These are phyloP conservation scores for Calonectria pteridis DNA, from an alignment of 2,329 filamentous ascomycete species.

Conservation along the genomic window DNA sequence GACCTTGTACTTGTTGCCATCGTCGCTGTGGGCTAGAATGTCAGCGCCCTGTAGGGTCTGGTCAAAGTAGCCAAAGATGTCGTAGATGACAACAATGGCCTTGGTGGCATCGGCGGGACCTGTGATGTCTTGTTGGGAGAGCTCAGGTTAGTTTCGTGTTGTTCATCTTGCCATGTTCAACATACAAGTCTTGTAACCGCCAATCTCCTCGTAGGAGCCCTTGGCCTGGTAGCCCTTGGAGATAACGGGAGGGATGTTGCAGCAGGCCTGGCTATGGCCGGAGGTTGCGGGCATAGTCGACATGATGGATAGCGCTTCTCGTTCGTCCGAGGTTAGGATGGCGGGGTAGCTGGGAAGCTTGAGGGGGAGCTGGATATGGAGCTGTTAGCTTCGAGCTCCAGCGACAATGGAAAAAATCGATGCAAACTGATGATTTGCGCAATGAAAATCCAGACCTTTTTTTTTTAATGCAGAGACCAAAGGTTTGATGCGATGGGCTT, in stretches of 20 bases:
- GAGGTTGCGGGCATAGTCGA: constrained; percentile 64
- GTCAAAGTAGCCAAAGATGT: constrained; percentile 78
- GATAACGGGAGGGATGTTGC: constrained; percentile 70
- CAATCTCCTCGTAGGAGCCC: constrained; percentile 69
- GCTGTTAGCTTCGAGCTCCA: not conserved
- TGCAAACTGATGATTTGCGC: not conserved
- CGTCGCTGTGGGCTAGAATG: constrained; percentile 68
- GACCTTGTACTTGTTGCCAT: constrained; percentile 78
- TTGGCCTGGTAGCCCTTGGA: constrained; percentile 66
- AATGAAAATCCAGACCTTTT: not conserved
- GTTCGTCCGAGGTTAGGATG: not conserved
- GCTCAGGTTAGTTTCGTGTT: constrained; percentile 16
- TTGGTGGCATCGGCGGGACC: constrained; percentile 63
- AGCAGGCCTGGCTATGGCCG: constrained; percentile 69
- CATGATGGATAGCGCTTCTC: constrained; percentile 49
- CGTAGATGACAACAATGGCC: constrained; percentile 72
- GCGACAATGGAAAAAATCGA: not conserved
- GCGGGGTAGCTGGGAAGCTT: constrained; percentile 10
- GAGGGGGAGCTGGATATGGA: not conserved
- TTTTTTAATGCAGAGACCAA: not conserved
- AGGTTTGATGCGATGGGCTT: not conserved
- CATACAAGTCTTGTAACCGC: constrained; percentile 66
- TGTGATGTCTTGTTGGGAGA: constrained; percentile 57
- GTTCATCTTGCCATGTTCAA: not conserved
- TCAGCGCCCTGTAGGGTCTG: constrained; percentile 80